Evolutionary conservation across 768 basidiomycete species (phyloP).

Genomic region (Tricholoma flavovirens): DNA sequence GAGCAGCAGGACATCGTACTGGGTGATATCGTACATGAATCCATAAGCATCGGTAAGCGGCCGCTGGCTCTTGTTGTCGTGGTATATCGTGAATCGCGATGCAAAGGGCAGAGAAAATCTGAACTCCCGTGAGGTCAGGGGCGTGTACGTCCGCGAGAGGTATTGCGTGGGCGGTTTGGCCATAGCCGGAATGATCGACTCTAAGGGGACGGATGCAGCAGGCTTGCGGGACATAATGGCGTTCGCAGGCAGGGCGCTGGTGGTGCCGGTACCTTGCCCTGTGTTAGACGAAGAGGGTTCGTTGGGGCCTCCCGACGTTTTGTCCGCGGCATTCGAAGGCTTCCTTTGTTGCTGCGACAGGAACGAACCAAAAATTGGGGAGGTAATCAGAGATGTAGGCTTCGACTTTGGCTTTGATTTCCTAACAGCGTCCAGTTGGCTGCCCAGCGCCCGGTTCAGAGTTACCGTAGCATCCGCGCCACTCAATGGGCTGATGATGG

Average conservation of each 20-base stretch:
- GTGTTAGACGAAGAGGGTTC: slow-evolving; percentile 20
- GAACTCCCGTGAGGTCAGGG: slow-evolving; percentile 71
- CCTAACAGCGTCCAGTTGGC: slow-evolving; percentile 25
- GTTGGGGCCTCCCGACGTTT: slow-evolving; percentile 3
- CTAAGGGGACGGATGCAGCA: slow-evolving; percentile 54
- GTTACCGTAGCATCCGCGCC: slow-evolving; percentile 40
- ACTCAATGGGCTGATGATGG: slow-evolving; percentile 35
- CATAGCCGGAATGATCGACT: slow-evolving; percentile 76
- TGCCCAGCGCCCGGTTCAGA: slow-evolving; percentile 41
- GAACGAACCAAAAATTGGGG: slow-evolving; percentile 59
- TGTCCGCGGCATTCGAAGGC: slow-evolving; percentile 16
- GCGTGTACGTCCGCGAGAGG: slow-evolving; percentile 67
- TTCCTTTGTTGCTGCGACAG: slow-evolving; percentile 48
- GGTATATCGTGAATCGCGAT: slow-evolving; percentile 46
- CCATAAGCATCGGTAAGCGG: slow-evolving; percentile 84
- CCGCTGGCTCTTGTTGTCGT: slow-evolving; percentile 45
- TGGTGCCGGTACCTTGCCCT: slow-evolving; percentile 23
- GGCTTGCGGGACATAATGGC: slow-evolving; percentile 21
- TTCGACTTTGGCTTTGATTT: slow-evolving; percentile 30
- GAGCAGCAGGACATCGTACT: slow-evolving; percentile 76
- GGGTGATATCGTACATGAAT: slow-evolving; percentile 82
- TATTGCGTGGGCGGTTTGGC: slow-evolving; percentile 84
- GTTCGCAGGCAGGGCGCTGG: slow-evolving; percentile 7
- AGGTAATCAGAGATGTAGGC: slow-evolving; percentile 31
- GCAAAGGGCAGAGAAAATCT: slow-evolving; percentile 63